phyloP scores from a whole-genome alignment of 139 green algal species.

The Chara braunii region DNA sequence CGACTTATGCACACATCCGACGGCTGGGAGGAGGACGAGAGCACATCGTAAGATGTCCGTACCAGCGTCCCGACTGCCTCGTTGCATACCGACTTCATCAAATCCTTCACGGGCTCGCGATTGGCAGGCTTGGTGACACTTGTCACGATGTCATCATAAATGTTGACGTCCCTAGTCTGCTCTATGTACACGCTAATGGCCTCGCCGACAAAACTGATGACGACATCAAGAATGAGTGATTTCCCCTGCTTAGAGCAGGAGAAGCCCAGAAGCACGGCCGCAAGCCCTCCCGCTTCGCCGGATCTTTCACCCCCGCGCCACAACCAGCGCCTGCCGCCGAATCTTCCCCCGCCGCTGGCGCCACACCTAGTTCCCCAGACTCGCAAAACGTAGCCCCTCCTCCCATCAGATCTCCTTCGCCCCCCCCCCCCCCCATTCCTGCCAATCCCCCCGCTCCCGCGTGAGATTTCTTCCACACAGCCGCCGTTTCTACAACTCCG shows the following conservation, averaged over 20 bases:
- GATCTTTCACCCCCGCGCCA: too few species aligned
- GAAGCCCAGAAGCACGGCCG: slow-evolving; percentile 2
- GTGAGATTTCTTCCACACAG: too few species aligned
- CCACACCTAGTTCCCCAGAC: too few species aligned
- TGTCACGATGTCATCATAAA: slow-evolving; percentile 23
- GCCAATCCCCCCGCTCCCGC: too few species aligned
- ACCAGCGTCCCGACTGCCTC: slow-evolving; percentile 9
- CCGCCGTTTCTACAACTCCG: too few species aligned
- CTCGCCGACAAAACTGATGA: slow-evolving; percentile 7
- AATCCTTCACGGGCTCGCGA: neutral
- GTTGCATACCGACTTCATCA: slow-evolving; percentile 8
- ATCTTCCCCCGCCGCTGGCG: too few species aligned
- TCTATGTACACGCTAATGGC: slow-evolving; percentile 18
- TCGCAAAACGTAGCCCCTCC: neutral
- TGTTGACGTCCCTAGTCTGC: slow-evolving; percentile 28
- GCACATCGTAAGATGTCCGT: slow-evolving; percentile 19
- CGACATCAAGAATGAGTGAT: slow-evolving; percentile 7
- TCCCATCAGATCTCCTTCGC: neutral
- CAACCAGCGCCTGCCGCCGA: too few species aligned
- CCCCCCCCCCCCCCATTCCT: too few species aligned
- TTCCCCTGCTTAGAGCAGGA: slow-evolving; percentile 10
- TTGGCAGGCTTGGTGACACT: slow-evolving; percentile 2
- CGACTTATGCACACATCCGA: neutral
- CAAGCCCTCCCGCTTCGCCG: too few species aligned
- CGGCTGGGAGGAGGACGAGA: neutral